Evolutionary conservation across 192 early-diverging fungal genomes (phyloP), one percentile per base, ranked within the genome.

Genomic region (Paraglomus occultum): DNA sequence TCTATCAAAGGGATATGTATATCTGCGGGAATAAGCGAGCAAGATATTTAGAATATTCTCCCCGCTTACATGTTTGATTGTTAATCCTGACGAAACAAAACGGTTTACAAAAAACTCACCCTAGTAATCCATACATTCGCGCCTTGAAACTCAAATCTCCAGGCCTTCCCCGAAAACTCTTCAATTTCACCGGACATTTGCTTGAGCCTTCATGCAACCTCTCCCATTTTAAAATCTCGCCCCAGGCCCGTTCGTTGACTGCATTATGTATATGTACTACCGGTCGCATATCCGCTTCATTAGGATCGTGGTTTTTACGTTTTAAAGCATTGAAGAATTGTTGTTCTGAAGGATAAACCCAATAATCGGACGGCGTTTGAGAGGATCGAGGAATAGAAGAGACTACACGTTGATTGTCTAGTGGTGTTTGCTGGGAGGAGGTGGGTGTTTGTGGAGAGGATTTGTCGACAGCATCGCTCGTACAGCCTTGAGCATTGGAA

Each of bases 241-340:
- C 77, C 95, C 95, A 97, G 51, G 89, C 90, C 73, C 85, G 83
- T 72, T 97, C 94, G 74, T 97, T 97, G 20, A 97, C 92, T 46
- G 91, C 89, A 70, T 97, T 97, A 73, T 97, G 95, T 50, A 97
- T 97, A 1, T 92, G 92, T 4, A 97, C 91, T 5, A 97, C 89
- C 8, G 90, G 83, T n/a, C 80, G 72, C 91, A 97, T 94, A 74
- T 97, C 95, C 15, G 78, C 58, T 63, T 93, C 92, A 2, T 83
- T 64, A 0, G 95, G 88, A 57, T 85, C 69, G 92, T 93, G 94
- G 74, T 90, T 92, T 70, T 97, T 97, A 73, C 95, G 87, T 71
- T 84, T 88, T 91, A 97, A 94, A 1, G 95, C 95, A 62, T 97
- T 97, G 81, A 91, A 97, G 60, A 97, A 97, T 91, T 92, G 92